Conservation (phyloP, 2,329 filamentous ascomycete species). For the Chaetoscypha palmicola region DNA sequence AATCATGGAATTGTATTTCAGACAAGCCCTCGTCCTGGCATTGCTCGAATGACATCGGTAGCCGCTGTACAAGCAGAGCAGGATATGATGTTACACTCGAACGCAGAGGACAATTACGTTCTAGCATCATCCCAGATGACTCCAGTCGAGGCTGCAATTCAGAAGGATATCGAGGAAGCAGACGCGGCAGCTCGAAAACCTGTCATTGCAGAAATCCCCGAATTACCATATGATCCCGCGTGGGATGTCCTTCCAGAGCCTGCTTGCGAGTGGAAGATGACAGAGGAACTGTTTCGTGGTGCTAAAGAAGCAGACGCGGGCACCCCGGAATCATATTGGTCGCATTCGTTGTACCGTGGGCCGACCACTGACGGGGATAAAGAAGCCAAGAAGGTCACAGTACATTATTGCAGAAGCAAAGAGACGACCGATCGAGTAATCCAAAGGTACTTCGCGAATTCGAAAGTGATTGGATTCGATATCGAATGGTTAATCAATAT, state of each 20-base stretch:
- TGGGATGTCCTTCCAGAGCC: slow-evolving; percentile 33
- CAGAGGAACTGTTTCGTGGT: slow-evolving; percentile 38
- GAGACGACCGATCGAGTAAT: slow-evolving; percentile 60
- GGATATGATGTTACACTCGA: slow-evolving; percentile 17
- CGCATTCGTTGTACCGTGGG: slow-evolving; percentile 58
- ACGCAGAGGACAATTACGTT: slow-evolving; percentile 19
- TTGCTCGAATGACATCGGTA: slow-evolving; percentile 18
- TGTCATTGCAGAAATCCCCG: not conserved
- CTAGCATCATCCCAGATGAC: slow-evolving; percentile 6
- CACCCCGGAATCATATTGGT: slow-evolving; percentile 54
- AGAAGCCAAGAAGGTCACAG: slow-evolving; percentile 47
- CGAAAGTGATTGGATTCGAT: slow-evolving; percentile 77
- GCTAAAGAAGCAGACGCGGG: slow-evolving; percentile 42
- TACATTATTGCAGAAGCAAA: slow-evolving; percentile 71
- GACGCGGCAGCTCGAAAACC: not conserved
- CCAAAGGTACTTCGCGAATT: slow-evolving; percentile 56
- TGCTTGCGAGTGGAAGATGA: slow-evolving; percentile 41
- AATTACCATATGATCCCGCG: slow-evolving; percentile 12
- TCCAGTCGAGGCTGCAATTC: not conserved
- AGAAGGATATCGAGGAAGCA: not conserved
- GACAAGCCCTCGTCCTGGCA: slow-evolving; percentile 9
- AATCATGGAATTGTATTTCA: slow-evolving; percentile 36
- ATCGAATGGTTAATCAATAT: slow-evolving; percentile 70
- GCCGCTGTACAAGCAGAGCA: slow-evolving; percentile 12
- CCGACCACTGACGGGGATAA: slow-evolving; percentile 30